phyloP scores from a whole-genome alignment of 441 rosid species.

The Gossypium gossypioides region DNA sequence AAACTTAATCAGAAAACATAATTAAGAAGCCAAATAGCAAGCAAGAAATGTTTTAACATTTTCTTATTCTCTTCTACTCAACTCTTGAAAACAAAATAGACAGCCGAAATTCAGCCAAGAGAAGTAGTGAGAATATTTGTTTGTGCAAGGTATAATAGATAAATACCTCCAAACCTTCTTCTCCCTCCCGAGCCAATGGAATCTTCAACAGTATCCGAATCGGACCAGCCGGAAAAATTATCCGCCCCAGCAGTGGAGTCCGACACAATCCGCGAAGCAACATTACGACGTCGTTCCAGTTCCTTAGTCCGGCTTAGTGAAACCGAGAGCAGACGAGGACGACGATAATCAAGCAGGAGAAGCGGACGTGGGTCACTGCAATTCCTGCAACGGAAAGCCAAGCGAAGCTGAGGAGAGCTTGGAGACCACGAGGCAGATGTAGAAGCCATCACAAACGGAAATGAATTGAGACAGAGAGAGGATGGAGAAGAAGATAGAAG shows the following conservation, averaged over 20 bases:
- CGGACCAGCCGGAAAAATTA: constrained; percentile 63
- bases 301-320: constrained; percentile 14
- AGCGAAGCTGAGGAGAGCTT: constrained; percentile 63
- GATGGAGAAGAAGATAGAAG: not conserved
- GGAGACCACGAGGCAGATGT: constrained; percentile 40
- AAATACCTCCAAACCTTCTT: constrained; percentile 46
- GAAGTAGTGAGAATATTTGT: not conserved
- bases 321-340: constrained; percentile 19
- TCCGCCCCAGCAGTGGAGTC: constrained; percentile 26
- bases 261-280: constrained; percentile 25
- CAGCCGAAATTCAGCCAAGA: not conserved
- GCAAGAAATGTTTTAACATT: not conserved
- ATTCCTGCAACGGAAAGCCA: constrained; percentile 29
- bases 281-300: constrained; percentile 18
- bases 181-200: constrained; percentile 28
- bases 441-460: constrained; percentile 27
- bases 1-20: not conserved
- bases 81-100: not conserved
- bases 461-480: not conserved
- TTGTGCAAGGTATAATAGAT: not conserved
- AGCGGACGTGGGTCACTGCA: constrained; percentile 15
- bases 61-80: not conserved
- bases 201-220: constrained; percentile 34
- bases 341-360: constrained; percentile 19
- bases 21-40: not conserved